These are phyloP conservation scores for Hydrangea macrophylla DNA, from an alignment of 148 eudicot species.

Conservation along the genomic window DNA sequence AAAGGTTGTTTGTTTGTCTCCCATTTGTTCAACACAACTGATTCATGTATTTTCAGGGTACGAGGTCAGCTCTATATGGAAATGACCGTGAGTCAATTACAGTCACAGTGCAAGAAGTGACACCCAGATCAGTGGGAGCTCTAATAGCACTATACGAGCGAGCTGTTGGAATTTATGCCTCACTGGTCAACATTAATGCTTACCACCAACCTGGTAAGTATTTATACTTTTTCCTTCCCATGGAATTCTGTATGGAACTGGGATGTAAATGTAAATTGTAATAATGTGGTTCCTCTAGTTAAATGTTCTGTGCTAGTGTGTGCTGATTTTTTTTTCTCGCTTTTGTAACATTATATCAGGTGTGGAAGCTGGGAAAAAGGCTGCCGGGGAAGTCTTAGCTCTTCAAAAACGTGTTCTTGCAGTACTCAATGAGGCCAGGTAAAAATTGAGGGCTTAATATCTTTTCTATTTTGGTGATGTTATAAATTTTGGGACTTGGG, in stretches of 20 bases:
- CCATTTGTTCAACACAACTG: neutral
- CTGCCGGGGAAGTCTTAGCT: conserved; percentile 95
- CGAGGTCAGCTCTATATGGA: conserved; percentile 92
- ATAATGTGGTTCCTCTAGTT: too few relatives aligned
- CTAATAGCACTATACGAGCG: conserved; percentile 90
- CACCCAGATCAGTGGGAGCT: conserved; percentile 94
- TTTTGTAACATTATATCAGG: conserved; percentile 37
- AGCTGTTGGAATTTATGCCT: conserved; percentile 97
- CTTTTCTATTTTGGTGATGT: neutral
- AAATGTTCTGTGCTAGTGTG: too few relatives aligned
- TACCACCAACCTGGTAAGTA: conserved; percentile 94
- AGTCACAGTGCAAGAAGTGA: conserved; percentile 95
- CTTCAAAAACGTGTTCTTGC: conserved; percentile 93
- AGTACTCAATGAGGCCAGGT: conserved; percentile 96
- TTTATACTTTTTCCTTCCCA: conserved; percentile 7
- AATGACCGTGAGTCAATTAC: conserved; percentile 92
- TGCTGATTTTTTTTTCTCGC: too few relatives aligned
- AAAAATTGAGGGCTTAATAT: neutral
- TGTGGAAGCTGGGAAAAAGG: conserved; percentile 98
- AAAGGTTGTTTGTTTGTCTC: neutral
- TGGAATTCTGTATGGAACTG: neutral
- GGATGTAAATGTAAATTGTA: neutral
- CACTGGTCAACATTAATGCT: conserved; percentile 86
- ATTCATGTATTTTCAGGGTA: conserved; percentile 60
- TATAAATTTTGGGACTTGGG: neutral